Percentiles rank a stretch among this genome's conserved stretches.
Conservation (phyloP, 2,329 filamentous ascomycete genomes). For the Ascochyta viciae-villosae region DNA sequence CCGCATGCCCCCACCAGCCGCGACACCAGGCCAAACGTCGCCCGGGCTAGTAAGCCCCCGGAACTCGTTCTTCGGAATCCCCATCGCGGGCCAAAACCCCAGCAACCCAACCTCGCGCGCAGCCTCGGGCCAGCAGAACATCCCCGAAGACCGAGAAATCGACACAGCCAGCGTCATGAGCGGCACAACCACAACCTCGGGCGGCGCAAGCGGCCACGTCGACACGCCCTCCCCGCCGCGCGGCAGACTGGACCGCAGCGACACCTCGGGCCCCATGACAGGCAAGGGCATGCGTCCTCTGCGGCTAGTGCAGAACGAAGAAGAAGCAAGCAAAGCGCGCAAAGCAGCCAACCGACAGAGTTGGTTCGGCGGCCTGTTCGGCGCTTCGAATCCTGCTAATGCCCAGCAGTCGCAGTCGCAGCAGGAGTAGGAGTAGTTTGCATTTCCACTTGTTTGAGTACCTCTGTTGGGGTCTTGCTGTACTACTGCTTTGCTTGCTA, state of each 20-base stretch:
- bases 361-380: slow-evolving; percentile 57
- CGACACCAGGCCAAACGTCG: slow-evolving; percentile 57
- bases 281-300: slow-evolving; percentile 81
- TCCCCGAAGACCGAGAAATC: slow-evolving; percentile 43
- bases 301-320: slow-evolving; percentile 79
- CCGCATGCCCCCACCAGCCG: slow-evolving; percentile 63
- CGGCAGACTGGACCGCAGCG: slow-evolving; percentile 59
- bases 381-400: slow-evolving; percentile 35
- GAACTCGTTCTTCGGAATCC: slow-evolving; percentile 51
- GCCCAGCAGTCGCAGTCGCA: slow-evolving; percentile 7
- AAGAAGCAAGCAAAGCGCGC: slow-evolving; percentile 46
- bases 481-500: too few relatives aligned
- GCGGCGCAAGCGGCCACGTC: slow-evolving; percentile 34
- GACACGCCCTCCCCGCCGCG: slow-evolving; percentile 59
- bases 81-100: slow-evolving; percentile 51
- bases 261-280: slow-evolving; percentile 53
- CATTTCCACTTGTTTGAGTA: not conserved
- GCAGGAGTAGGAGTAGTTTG: slow-evolving; percentile 14
- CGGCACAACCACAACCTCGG: slow-evolving; percentile 23
- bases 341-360: slow-evolving; percentile 55
- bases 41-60: slow-evolving; percentile 46
- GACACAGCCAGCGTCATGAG: slow-evolving; percentile 28
- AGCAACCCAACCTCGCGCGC: slow-evolving; percentile 51
- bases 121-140: slow-evolving; percentile 45
- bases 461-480: too few relatives aligned